Conservation (phyloP, 495 filamentous ascomycete genomes). For the Copromyces sp. region DNA sequence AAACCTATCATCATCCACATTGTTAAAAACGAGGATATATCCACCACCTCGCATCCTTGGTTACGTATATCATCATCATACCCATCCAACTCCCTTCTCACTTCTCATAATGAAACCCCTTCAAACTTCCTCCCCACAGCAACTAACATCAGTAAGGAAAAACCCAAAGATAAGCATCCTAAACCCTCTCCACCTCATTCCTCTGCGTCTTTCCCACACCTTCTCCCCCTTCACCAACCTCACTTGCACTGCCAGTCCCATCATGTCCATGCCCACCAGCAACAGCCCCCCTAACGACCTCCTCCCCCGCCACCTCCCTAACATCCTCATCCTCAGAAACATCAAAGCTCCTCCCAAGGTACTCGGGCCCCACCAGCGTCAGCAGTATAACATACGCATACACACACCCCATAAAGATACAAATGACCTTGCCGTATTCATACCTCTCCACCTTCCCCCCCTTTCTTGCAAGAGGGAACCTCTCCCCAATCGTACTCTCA, state of each 20-base stretch:
- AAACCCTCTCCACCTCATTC: not conserved
- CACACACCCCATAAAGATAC: constrained; percentile 91
- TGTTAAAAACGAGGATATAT: too few relatives aligned
- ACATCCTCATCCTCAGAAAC: constrained; percentile 57
- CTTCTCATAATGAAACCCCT: too few relatives aligned
- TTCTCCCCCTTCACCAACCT: not conserved
- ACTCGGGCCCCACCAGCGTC: constrained; percentile 69
- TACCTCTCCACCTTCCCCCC: constrained; percentile 39
- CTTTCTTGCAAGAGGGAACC: constrained; percentile 52
- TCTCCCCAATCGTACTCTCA: constrained; percentile 70
- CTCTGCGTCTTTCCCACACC: not conserved
- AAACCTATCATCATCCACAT: not conserved
- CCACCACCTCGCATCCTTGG: too few relatives aligned
- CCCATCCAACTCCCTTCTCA: too few relatives aligned
- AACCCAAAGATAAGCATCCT: not conserved
- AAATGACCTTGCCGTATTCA: constrained; percentile 82
- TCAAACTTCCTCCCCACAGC: too few relatives aligned
- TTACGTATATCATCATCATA: too few relatives aligned
- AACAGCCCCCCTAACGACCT: constrained; percentile 16
- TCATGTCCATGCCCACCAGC: constrained; percentile 1
- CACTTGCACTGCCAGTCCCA: not conserved
- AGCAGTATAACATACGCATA: constrained; percentile 70
- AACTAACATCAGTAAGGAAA: not conserved
- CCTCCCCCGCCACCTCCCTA: constrained; percentile 39
- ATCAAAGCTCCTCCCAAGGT: constrained; percentile 52